These are phyloP conservation scores for Sporopachydermia lactativora DNA, from an alignment of 805 yeast genomes.

Conservation along the genomic window DNA sequence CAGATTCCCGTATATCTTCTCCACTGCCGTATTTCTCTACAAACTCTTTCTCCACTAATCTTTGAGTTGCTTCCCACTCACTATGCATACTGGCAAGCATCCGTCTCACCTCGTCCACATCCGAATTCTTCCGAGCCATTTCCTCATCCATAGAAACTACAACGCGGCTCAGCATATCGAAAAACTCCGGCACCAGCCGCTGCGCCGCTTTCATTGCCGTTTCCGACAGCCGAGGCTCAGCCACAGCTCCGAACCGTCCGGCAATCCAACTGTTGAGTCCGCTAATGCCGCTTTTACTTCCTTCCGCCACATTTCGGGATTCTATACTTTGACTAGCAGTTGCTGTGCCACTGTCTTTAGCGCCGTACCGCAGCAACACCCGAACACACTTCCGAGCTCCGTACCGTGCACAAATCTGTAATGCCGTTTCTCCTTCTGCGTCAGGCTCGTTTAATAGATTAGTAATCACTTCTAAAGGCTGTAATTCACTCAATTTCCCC, in stretches of 20 bases:
- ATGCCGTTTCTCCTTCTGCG: conserved; percentile 69
- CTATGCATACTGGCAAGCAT: conserved; percentile 27
- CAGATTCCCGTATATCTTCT: conserved; percentile 9
- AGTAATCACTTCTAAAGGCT: conserved; percentile 38
- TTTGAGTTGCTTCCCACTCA: conserved; percentile 24
- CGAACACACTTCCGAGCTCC: conserved; percentile 32
- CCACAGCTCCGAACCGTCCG: neutral
- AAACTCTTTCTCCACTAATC: neutral
- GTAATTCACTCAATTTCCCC: conserved; percentile 54
- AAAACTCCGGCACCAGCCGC: conserved; percentile 20
- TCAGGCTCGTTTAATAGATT: conserved; percentile 59
- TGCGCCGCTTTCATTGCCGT: conserved; percentile 41
- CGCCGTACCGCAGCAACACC: conserved; percentile 32
- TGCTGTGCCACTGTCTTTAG: conserved; percentile 29
- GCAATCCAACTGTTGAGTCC: neutral
- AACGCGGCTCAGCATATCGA: conserved; percentile 30
- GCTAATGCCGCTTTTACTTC: neutral
- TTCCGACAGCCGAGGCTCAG: conserved; percentile 31
- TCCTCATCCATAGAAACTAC: conserved; percentile 42
- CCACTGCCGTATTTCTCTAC: neutral
- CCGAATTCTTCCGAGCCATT: conserved; percentile 39
- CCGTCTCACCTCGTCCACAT: conserved; percentile 31
- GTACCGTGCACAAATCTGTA: conserved; percentile 59
- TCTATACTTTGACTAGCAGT: conserved; percentile 19
- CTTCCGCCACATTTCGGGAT: neutral